phyloP scores from a whole-genome alignment of 2,329 filamentous ascomycete species.

The Trichoderma sp. region DNA sequence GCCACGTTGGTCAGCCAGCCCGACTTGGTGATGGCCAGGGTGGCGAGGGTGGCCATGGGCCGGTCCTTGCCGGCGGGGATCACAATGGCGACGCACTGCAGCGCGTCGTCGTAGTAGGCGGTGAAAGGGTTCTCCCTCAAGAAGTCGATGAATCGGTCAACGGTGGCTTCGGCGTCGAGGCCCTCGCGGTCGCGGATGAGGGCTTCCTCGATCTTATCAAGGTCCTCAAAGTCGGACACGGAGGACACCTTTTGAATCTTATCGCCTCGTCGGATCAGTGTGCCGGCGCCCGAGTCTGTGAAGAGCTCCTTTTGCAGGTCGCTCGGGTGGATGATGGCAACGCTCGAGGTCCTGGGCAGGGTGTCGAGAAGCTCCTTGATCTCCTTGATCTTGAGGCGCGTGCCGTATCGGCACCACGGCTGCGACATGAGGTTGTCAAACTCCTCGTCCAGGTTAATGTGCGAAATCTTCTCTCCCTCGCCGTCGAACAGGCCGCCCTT shows the following conservation, averaged over 20 bases:
- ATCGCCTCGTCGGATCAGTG: constrained; percentile 86
- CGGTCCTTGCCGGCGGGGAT: constrained; percentile 70
- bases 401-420: constrained; percentile 93
- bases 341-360: constrained; percentile 87
- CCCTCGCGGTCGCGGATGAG: constrained; percentile 80
- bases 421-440: constrained; percentile 91
- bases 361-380: constrained; percentile 91
- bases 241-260: constrained; percentile 77
- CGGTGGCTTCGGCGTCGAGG: constrained; percentile 77
- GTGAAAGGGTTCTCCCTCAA: constrained; percentile 79
- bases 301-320: constrained; percentile 96
- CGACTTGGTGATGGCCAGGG: constrained; percentile 88
- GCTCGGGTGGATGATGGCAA: constrained; percentile 95
- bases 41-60: constrained; percentile 79
- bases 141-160: constrained; percentile 82
- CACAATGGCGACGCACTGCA: constrained; percentile 91
- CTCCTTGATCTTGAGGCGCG: constrained; percentile 94
- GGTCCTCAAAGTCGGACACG: constrained; percentile 73
- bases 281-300: constrained; percentile 92
- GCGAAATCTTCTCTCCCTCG: constrained; percentile 91
- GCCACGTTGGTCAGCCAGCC: constrained; percentile 94
- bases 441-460: constrained; percentile 96
- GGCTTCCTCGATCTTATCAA: constrained; percentile 77
- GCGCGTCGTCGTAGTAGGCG: constrained; percentile 90
- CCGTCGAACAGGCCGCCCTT: constrained; percentile 96